phyloP scores from a whole-genome alignment of 306 rosid species.

The Castanospermum australe region DNA sequence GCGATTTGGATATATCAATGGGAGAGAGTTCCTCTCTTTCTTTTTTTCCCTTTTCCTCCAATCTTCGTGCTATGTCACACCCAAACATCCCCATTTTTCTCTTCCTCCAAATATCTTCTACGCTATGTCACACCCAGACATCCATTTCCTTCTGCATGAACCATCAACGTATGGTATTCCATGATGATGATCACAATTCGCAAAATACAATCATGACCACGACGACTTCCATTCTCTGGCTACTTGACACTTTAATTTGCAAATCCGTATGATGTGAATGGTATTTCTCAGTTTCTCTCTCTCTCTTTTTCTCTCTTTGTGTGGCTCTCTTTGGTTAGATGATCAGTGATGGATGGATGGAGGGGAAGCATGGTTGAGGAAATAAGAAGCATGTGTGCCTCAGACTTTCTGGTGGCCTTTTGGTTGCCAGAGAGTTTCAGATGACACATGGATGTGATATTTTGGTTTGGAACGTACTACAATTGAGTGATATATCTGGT shows the following conservation, averaged over 20 bases:
- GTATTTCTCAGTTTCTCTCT: no score
- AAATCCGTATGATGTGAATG: constrained; percentile 16
- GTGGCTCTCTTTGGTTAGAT: neutral
- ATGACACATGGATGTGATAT: constrained; percentile 18
- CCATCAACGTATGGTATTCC: constrained; percentile 30
- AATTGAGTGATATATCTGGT: neutral
- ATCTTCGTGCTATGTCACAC: constrained; percentile 33
- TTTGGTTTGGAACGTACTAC: neutral
- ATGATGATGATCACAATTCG: neutral
- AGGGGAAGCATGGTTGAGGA: constrained; percentile 20
- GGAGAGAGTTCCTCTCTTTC: neutral
- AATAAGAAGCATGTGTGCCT: neutral
- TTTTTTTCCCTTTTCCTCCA: neutral
- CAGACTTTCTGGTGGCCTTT: neutral
- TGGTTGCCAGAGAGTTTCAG: neutral
- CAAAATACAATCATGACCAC: constrained; percentile 24
- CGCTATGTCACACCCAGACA: constrained; percentile 34
- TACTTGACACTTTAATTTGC: neutral
- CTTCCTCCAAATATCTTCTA: neutral
- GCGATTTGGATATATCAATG: constrained; percentile 60
- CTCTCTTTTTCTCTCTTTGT: neutral
- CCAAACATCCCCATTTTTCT: constrained; percentile 21
- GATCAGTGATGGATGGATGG: no score
- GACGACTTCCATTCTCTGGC: neutral
- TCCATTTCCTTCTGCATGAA: constrained; percentile 50